Base-by-base conservation (phyloP, 257 asterid species). In the Ilex aquifolium region DNA sequence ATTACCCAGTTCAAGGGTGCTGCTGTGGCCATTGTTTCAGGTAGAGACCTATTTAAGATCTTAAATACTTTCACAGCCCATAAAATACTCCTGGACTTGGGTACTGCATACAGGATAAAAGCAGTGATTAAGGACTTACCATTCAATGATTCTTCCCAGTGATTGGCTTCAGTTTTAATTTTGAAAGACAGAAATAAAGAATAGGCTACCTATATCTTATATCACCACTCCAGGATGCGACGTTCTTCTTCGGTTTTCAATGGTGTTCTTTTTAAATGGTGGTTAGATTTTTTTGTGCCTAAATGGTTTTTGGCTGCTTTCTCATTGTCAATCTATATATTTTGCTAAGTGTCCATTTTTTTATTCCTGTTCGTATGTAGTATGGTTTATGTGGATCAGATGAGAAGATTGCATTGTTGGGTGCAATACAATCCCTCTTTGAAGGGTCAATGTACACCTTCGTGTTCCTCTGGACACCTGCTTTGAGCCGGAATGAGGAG, bases 361-460 rank as follows among this genome's bases (percentile, higher is more conserved):
- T 58, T 64, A 49, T 32, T 68, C 67, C 53, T 52, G 55, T 67
- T 75, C 67, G 61, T 64, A 69, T 52, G 27, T 21, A 21, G 27
- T 21, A 21, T 21, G 27, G 16, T 74, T 69, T 69, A 29, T 68
- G 60, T 67, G 64, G 55, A 67, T 73, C 88, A 88, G 98, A 92
- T 82, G 98, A 92, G 88, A 91, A 80, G 85, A 91, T 91, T 63
- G 98, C 96, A 46, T 77, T 91, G 75, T 82, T 91, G 66, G 98
- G 98, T 78, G 98, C 96, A 27, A 88, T 91, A 78, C 98, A 91
- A 74, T 91, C 98, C 59, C 80, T 91, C 64, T 91, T 91, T 75
- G 98, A 91, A 83, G 98, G 98, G 70, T 91, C 98, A 0, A 91
- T 91, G 98, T 91, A 91, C 56, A 91, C 98, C 15, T 91, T 91